phyloP scores from a whole-genome alignment of 2,329 filamentous ascomycete species.

The Coniochaeta sp. region DNA sequence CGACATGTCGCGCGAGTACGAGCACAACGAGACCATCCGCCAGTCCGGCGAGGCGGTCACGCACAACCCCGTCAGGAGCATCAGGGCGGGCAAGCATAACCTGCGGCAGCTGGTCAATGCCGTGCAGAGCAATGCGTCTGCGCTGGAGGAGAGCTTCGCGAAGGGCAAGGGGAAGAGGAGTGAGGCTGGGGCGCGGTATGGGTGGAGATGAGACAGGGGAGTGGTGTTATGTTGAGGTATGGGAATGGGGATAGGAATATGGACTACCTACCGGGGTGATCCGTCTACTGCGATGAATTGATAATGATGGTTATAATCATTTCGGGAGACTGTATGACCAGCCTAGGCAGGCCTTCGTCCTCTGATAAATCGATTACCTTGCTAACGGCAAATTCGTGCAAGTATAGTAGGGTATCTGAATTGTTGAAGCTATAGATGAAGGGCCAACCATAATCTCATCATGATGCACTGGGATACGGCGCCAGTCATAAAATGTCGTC shows the following conservation, averaged over 20 bases:
- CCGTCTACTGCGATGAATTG: background rate
- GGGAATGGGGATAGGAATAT: background rate
- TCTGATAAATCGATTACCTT: background rate
- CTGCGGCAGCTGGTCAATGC: conserved; percentile 81
- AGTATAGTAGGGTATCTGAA: background rate
- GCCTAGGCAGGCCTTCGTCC: background rate
- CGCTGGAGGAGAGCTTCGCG: conserved; percentile 87
- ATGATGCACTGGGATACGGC: background rate
- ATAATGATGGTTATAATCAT: background rate
- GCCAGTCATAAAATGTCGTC: conserved; percentile 2
- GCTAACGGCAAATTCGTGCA: background rate
- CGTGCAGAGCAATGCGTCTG: conserved; percentile 74
- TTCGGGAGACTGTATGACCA: background rate
- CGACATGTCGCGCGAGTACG: conserved; percentile 83
- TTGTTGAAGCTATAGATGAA: background rate
- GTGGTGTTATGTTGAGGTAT: background rate
- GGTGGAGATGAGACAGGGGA: conserved; percentile 50
- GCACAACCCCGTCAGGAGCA: conserved; percentile 75
- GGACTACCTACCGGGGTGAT: background rate
- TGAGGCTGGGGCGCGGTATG: conserved; percentile 77
- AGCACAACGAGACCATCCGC: conserved; percentile 70
- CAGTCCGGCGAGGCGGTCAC: conserved; percentile 62
- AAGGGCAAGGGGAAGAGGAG: conserved; percentile 69
- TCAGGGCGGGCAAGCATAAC: conserved; percentile 84
- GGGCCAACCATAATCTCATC: background rate